Percentiles rank a stretch among this genome's conserved stretches.
phyloP scores from a whole-genome alignment of 2,329 filamentous ascomycete genomes.

The Penicillium sp. region DNA sequence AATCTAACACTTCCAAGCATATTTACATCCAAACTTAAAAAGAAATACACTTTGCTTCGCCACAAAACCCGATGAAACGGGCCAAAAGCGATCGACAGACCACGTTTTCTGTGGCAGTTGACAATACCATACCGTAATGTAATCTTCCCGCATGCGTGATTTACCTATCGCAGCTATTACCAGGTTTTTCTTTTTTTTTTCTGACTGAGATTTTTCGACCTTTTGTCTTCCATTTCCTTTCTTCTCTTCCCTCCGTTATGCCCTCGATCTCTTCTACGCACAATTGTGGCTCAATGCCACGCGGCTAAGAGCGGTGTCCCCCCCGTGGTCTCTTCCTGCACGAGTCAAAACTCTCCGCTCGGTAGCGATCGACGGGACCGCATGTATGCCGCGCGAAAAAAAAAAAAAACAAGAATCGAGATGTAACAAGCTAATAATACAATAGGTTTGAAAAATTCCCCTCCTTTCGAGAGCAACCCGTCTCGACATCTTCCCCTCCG shows the following conservation, averaged over 20 bases:
- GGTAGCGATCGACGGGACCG: conserved; percentile 22
- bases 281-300: conserved; percentile 20
- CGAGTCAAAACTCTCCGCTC: conserved; percentile 15
- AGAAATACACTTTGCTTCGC: conserved; percentile 2
- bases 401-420: background rate
- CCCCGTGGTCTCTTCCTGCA: conserved; percentile 8
- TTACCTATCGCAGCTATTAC: conserved; percentile 7
- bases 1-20: background rate
- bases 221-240: background rate
- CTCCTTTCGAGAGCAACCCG: conserved; percentile 13
- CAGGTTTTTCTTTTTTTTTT: background rate
- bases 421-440: conserved; percentile 1
- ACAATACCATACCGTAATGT: conserved; percentile 15
- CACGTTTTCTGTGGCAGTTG: conserved; percentile 22
- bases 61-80: background rate
- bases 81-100: conserved; percentile 3
- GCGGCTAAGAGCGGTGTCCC: conserved; percentile 19
- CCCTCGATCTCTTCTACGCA: background rate
- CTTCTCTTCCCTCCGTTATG: conserved; percentile 4
- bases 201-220: background rate
- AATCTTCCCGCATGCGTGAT: conserved; percentile 13
- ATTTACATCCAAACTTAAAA: background rate
- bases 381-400: conserved; percentile 17
- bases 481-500: conserved; percentile 5
- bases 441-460: conserved; percentile 22